Conservation (phyloP, 2,329 filamentous ascomycete species). For the Cryoendolithus antarcticus region DNA sequence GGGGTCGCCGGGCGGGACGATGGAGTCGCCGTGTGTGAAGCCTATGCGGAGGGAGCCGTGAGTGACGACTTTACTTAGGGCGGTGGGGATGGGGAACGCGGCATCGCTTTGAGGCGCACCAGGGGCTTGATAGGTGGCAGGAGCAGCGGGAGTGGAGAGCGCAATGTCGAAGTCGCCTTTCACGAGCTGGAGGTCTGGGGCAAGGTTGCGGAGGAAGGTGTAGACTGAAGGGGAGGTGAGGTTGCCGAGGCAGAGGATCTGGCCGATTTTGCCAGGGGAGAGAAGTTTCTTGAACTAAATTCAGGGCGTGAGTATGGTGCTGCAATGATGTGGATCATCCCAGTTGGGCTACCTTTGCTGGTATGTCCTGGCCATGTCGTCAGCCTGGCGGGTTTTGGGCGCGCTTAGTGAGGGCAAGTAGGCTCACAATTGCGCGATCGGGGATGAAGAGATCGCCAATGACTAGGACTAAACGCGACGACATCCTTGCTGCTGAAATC, state of each 20-base stretch:
- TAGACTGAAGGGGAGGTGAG: slow-evolving; percentile 46
- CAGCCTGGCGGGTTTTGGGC: slow-evolving; percentile 10
- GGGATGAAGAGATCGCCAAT: slow-evolving; percentile 91
- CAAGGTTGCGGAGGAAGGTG: slow-evolving; percentile 42
- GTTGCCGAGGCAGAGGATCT: slow-evolving; percentile 47
- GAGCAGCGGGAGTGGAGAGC: slow-evolving; percentile 39
- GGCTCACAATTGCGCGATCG: slow-evolving; percentile 64
- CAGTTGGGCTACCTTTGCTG: slow-evolving; percentile 54
- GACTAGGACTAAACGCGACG: slow-evolving; percentile 81
- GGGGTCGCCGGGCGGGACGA: slow-evolving; percentile 55
- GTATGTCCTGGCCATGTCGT: slow-evolving; percentile 51
- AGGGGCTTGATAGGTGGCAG: slow-evolving; percentile 2
- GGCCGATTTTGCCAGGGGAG: slow-evolving; percentile 45
- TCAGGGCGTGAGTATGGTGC: slow-evolving; percentile 4
- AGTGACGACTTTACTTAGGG: slow-evolving; percentile 57
- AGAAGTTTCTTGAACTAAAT: slow-evolving; percentile 42
- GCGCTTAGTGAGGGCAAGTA: slow-evolving; percentile 4
- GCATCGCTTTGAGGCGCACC: slow-evolving; percentile 6
- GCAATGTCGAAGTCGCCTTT: slow-evolving; percentile 60
- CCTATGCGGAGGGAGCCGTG: slow-evolving; percentile 56
- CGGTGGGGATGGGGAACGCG: slow-evolving; percentile 26
- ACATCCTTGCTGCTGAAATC: slow-evolving; percentile 34
- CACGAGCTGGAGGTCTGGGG: slow-evolving; percentile 54
- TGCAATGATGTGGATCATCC: slow-evolving; percentile 1
- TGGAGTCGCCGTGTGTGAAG: slow-evolving; percentile 60